Conservation (phyloP, 176 grass and related monocot genomes). For the Musa itinerans region DNA sequence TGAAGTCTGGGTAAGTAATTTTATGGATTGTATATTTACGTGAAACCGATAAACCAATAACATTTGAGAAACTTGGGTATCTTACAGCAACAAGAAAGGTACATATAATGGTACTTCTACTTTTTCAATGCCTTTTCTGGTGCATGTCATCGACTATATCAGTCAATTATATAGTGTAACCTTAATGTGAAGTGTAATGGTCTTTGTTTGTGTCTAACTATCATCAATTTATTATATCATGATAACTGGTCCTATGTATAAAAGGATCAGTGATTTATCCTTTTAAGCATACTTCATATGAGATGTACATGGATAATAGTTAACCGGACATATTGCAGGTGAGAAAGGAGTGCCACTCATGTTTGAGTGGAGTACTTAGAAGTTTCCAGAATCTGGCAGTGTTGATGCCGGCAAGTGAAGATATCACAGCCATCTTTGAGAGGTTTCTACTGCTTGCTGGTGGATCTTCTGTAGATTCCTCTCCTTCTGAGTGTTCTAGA, state of each 20-base stretch:
- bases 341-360: slow-evolving; percentile 57
- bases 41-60: no score
- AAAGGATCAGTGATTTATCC: neutral
- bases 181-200: no score
- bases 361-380: slow-evolving; percentile 45
- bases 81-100: no score
- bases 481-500: slow-evolving; percentile 39
- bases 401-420: slow-evolving; percentile 56
- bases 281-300: neutral
- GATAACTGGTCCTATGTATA: no score
- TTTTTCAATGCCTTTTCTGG: neutral
- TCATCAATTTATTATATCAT: no score
- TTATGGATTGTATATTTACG: no score
- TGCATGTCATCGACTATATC: neutral
- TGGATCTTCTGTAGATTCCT: slow-evolving; percentile 46
- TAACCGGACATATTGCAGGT: slow-evolving; percentile 38
- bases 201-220: no score
- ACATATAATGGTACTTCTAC: neutral
- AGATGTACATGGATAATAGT: neutral
- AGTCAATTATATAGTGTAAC: no score
- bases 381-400: slow-evolving; percentile 60
- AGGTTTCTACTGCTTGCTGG: slow-evolving; percentile 82
- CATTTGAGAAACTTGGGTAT: no score
- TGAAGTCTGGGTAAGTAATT: no score
- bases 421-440: slow-evolving; percentile 51